Conservation (phyloP, 2,329 filamentous ascomycete species). For the Byssothecium circinans region DNA sequence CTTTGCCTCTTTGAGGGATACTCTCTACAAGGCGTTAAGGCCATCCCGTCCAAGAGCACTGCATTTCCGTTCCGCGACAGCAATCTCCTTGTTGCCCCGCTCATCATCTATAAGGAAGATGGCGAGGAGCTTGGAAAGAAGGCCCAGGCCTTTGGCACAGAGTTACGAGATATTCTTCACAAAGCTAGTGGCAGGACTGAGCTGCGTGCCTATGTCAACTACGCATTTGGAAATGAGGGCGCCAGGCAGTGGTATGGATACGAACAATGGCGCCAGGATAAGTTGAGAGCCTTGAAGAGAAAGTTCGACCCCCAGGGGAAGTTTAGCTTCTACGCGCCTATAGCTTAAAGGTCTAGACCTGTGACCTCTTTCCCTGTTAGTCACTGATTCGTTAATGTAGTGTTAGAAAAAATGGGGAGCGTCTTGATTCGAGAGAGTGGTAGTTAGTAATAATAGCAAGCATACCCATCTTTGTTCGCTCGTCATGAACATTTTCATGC, state of each 20-base stretch:
- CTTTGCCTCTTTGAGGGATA: not conserved
- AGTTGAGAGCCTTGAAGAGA: conserved; percentile 24
- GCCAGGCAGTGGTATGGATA: conserved; percentile 24
- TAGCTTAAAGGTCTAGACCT: conserved; percentile 1
- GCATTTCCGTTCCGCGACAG: not conserved
- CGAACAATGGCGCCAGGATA: conserved; percentile 18
- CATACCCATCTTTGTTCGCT: too few species aligned
- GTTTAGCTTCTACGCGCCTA: conserved; percentile 19
- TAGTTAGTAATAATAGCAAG: too few species aligned
- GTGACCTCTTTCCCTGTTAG: too few species aligned
- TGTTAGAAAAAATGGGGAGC: too few species aligned
- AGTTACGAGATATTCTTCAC: not conserved
- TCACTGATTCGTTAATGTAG: too few species aligned
- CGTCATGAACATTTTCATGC: too few species aligned
- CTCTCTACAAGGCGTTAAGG: not conserved
- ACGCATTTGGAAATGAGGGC: conserved; percentile 15
- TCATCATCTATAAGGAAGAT: not conserved
- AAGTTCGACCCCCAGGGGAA: conserved; percentile 24
- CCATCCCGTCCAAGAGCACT: not conserved
- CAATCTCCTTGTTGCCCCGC: not conserved
- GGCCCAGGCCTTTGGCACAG: not conserved
- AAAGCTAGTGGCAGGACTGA: not conserved
- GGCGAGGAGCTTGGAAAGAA: conserved; percentile 3
- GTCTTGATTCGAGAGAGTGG: too few species aligned
- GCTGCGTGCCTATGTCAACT: conserved; percentile 25